Base-by-base conservation (phyloP, 1,139 yeast species). In the Sugiyamaella paludigena region DNA sequence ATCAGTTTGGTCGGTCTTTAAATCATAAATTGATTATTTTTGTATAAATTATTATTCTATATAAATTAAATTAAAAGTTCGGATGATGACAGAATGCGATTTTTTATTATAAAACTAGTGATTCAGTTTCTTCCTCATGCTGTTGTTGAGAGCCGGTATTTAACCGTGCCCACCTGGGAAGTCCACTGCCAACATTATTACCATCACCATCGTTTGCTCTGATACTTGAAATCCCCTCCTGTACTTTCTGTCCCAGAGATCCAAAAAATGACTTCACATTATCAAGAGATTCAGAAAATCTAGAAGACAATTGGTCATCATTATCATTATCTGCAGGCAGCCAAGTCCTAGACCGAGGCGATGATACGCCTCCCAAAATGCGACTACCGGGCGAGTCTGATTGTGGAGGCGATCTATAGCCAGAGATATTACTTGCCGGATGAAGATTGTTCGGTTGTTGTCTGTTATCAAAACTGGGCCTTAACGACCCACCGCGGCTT, bases 181-280 rank as follows among this genome's bases (percentile, higher is more conserved):
- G 19, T 2, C 33, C 16, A 2, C 30, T 33, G 24, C 24, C 5
- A 19, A 19, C 24, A 19, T n/a, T n/a, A n/a, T n/a, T n/a, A n/a
- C 24, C 5, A 3, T 19, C 24, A 19, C 24, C 24, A n/a, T 12
- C 15, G 13, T 15, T 27, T 10, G 24, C 16, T 27, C 48, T 34
- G 10, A 31, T 35, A 31, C 32, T 50, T 34, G 42, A 45, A 30
- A 52, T 48, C 16, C 62, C 61, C 29, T 43, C 51, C 40, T 48
- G 62, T 39, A 57, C 49, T 30, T 43, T 47, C 7, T 46, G 47
- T 4, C 54, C 55, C 11, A 57, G 36, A n/a, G 40, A 40, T 2
- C 58, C 58, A 32, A 56, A 56, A 32, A 58, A 58, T 2, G 57
- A 51, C 37, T 40, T 33, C 15, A 51, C 47, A 19, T 42, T 49